phyloP scores from a whole-genome alignment of 1,284 basidiomycete genomes.

The Ceratobasidium sp. region DNA sequence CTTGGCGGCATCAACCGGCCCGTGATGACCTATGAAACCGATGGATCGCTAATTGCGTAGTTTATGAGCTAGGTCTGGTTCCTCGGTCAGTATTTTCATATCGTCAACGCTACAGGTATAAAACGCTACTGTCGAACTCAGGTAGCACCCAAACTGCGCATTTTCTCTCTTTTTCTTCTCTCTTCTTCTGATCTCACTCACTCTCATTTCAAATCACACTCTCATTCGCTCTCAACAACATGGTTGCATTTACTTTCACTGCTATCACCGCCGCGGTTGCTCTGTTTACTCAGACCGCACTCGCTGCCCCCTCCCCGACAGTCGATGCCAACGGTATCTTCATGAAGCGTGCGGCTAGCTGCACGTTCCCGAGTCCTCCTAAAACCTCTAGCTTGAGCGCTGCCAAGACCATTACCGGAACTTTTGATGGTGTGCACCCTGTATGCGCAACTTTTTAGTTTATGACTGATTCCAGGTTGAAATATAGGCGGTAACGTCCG shows the following conservation, averaged over 20 bases:
- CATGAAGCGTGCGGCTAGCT: conserved; percentile 43
- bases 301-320: conserved; percentile 33
- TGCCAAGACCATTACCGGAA: conserved; percentile 51
- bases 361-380: conserved; percentile 52
- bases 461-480: background rate
- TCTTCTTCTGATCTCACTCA: background rate
- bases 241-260: conserved; percentile 34
- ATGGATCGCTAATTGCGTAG: background rate
- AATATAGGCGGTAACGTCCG: conserved; percentile 23
- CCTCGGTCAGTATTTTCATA: conserved; percentile 4
- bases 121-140: background rate
- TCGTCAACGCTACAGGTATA: background rate
- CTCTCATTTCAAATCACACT: conserved; percentile 29
- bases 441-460: background rate
- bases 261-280: conserved; percentile 35
- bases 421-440: conserved; percentile 32
- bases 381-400: conserved; percentile 52
- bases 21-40: background rate
- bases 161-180: conserved; percentile 14
- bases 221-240: conserved; percentile 1
- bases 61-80: background rate
- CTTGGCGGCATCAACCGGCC: conserved; percentile 25
- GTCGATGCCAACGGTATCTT: conserved; percentile 33
- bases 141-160: conserved; percentile 13
- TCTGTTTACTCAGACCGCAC: conserved; percentile 27